Percentiles rank a stretch among this genome's conserved stretches.
Evolutionary conservation across 2,329 filamentous ascomycete genomes (phyloP).

Genomic region (Cordyceps cicadae): DNA sequence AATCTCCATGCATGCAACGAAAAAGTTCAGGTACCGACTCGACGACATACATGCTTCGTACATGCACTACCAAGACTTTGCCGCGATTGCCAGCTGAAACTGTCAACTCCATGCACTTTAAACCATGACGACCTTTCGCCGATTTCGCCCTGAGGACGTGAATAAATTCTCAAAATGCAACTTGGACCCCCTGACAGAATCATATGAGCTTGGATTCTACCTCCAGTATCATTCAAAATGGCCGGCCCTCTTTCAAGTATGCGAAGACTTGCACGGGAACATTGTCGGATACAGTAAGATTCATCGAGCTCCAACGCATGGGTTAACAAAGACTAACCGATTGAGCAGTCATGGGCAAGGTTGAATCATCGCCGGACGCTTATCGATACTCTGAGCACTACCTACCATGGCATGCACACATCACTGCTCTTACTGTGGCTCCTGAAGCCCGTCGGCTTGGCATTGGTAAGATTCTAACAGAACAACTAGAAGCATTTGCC

Average conservation of each 20-base stretch:
- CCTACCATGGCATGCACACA: slow-evolving; percentile 98
- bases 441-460: slow-evolving; percentile 79
- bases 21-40: neutral
- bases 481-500: slow-evolving; percentile 72
- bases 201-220: slow-evolving; percentile 93
- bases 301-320: slow-evolving; percentile 1
- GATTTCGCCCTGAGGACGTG: slow-evolving; percentile 76
- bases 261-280: slow-evolving; percentile 76
- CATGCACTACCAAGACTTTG: neutral
- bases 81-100: neutral
- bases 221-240: slow-evolving; percentile 92
- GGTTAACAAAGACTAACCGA: slow-evolving; percentile 15
- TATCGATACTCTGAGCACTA: slow-evolving; percentile 75
- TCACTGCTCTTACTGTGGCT: slow-evolving; percentile 88
- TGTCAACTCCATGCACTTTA: neutral
- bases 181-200: slow-evolving; percentile 93
- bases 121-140: slow-evolving; percentile 72
- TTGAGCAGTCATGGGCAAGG: slow-evolving; percentile 85
- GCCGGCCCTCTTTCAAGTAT: slow-evolving; percentile 89
- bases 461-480: slow-evolving; percentile 74
- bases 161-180: slow-evolving; percentile 91
- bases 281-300: slow-evolving; percentile 87
- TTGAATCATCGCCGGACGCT: slow-evolving; percentile 75
- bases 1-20: too few relatives aligned
- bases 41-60: neutral